Percentiles rank a stretch among this genome's conserved stretches.
Conservation (phyloP, 169 alveolate species). For the Plasmodium fragile region DNA sequence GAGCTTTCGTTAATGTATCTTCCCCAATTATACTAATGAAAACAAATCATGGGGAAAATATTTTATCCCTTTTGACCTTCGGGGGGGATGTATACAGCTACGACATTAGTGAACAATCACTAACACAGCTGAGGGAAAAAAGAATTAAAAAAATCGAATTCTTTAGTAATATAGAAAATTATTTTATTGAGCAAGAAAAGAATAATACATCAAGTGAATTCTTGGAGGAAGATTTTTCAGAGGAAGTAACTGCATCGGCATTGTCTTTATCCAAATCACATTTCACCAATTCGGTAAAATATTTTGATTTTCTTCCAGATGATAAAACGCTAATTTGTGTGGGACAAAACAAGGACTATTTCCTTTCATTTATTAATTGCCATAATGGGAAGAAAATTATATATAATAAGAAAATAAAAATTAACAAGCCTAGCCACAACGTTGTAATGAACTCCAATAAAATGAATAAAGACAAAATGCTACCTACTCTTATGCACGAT, state of each 20-base stretch:
- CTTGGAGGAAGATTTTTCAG: conserved; percentile 22
- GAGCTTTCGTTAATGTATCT: conserved; percentile 37
- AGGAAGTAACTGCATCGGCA: conserved; percentile 33
- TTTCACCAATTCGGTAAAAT: conserved; percentile 48
- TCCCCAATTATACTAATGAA: conserved; percentile 62
- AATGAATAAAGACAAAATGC: neutral
- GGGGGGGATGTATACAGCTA: conserved; percentile 49
- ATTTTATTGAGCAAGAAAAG: conserved; percentile 27
- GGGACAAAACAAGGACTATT: conserved; percentile 51
- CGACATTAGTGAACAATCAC: conserved; percentile 20
- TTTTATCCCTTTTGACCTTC: conserved; percentile 44
- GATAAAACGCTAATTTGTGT: conserved; percentile 63
- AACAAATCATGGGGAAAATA: conserved; percentile 19
- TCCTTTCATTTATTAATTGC: conserved; percentile 61
- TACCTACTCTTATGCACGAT: conserved; percentile 32
- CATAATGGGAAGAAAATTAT: conserved; percentile 43
- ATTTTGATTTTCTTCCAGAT: conserved; percentile 61
- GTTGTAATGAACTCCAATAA: neutral
- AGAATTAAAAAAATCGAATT: conserved; percentile 52
- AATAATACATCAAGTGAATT: neutral
- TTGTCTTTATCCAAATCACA: conserved; percentile 39
- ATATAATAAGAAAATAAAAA: conserved; percentile 44
- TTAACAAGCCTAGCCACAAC: conserved; percentile 9
- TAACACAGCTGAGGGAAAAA: conserved; percentile 42
- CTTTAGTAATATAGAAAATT: conserved; percentile 60